Evolutionary conservation across 306 rosid species (phyloP).

Genomic region (Pterocarpus santalinus): DNA sequence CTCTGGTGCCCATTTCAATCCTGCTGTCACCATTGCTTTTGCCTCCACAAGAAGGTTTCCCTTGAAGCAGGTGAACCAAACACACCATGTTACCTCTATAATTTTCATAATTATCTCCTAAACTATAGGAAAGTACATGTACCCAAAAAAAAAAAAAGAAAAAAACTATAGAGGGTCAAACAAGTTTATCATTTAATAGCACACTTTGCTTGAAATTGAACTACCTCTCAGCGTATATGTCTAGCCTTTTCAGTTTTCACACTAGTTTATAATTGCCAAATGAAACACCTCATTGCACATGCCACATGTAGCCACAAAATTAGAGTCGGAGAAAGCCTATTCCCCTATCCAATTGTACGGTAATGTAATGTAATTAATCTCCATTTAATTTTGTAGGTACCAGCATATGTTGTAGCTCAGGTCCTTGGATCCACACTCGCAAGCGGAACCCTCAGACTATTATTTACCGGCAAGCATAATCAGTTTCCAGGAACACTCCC

Average conservation of each 20-base stretch:
- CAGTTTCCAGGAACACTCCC: slow-evolving; percentile 77
- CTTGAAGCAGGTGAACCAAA: slow-evolving; percentile 68
- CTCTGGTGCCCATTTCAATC: slow-evolving; percentile 94
- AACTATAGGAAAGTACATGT: background rate
- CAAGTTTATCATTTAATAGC: slow-evolving; percentile 5
- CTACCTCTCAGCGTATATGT: no score
- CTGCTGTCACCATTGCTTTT: slow-evolving; percentile 89
- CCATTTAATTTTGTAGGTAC: slow-evolving; percentile 57
- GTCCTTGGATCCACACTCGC: slow-evolving; percentile 83
- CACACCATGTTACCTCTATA: slow-evolving; percentile 2
- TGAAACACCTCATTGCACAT: background rate
- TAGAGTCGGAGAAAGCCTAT: background rate
- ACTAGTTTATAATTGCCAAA: slow-evolving; percentile 13
- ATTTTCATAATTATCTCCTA: background rate
- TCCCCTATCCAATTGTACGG: background rate
- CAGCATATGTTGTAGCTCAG: slow-evolving; percentile 71
- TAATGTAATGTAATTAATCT: background rate
- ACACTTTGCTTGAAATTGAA: background rate
- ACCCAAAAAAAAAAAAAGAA: background rate
- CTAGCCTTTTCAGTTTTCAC: background rate
- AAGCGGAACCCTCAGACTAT: slow-evolving; percentile 72
- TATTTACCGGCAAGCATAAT: slow-evolving; percentile 59
- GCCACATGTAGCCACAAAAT: slow-evolving; percentile 7
- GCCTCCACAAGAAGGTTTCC: slow-evolving; percentile 76
- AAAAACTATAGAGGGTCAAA: slow-evolving; percentile 24